Evolutionary conservation across 768 basidiomycete genomes (phyloP), one percentile per base, ranked within the genome.

Genomic region (Lepiota subincarnata): DNA sequence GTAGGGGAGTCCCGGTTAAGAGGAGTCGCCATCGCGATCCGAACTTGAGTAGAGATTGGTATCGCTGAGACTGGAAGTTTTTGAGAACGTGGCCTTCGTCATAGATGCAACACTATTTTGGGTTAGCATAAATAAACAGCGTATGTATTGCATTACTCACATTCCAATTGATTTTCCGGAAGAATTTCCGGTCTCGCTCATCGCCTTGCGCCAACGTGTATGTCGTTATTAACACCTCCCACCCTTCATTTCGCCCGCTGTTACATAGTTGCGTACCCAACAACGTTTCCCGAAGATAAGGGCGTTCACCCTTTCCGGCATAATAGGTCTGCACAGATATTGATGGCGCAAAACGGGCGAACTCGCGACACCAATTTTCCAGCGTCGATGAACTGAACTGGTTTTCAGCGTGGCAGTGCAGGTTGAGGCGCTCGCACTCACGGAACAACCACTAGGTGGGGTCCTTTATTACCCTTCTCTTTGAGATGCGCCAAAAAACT

Each of bases 311-410:
- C 71, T 97, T 97, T 24, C 86, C 81, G 4, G 92, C 97, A 61
- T 98, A 99, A 68, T 98, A 99, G 11, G 91, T 90, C 64, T 89
- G 86, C 5, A 98, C 82, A 14, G 82, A 77, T 65, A 99, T 86
- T 5, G 78, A 77, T 4, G 94, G 94, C 2, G 89, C 89, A 63
- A 99, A 99, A 31, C 85, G 83, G 20, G 84, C 81, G 64, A 99
- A 98, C 70, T 99, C 97, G 59, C 97, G 82, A 68, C 92, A 89
- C 97, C 97, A 99, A 63, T 99, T 99, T 68, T 99, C 97, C 20
- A 98, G 73, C 0, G 95, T 98, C 3, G 96, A 98, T 3, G 96
- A 92, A 26, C 92, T 95, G 57, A 51, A 10, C 38, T 6, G 37
- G 48, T 39, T 20, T 42, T 14, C 40, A 47, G 55, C 45, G 55